Evolutionary conservation across 768 basidiomycete species (phyloP), one percentile per base, ranked within the genome.

Genomic region (Kondoa malvinella): DNA sequence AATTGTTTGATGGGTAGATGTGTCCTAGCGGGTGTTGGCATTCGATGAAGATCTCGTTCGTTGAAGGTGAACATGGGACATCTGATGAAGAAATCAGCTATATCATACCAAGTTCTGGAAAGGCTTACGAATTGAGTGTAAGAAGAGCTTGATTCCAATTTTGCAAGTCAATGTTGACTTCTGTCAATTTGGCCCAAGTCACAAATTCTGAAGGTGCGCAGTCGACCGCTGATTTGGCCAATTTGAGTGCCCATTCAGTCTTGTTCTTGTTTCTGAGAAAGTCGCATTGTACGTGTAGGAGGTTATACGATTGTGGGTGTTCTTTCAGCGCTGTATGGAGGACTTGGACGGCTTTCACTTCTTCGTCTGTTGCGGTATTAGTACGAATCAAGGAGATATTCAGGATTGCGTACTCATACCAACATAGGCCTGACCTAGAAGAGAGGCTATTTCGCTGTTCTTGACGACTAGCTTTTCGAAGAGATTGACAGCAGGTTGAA

Each of bases 1-100:
- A 86, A 83, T 66, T 86, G 83, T 71, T 87, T 87, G 75, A 88
- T 84, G 0, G 95, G 95, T 0, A 95, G 81, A 76, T 92, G 89
- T 3, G 92, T 82, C 69, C 86, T 84, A 1, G 86, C 80, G 21
- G 92, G 85, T 1, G 87, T 81, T 12, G 96, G 84, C 76, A 83
- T 84, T 2, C 92, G 84, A 76, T 99, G 95, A 1, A 86, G 81
- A 76, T 99, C 95, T 26, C 92, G 85, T 57, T 95, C 94, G 74
- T 95, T 95, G 79, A 88, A 97, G 4, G 95, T 97, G 79, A 99
- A 99, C 95, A 99, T 97, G 1, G 94, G 92, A 79, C 95, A 50
- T 50, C 40, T 50, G n/a, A 50, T 50, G 21, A 96, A n/a, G 92
- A 96, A 76, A 96, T 96, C 62, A 96, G 83, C 0, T 94, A 95